Evolutionary conservation across 192 early-diverging fungal genomes (phyloP), one percentile per base, ranked within the genome.

Genomic region (Coemansia sp.): DNA sequence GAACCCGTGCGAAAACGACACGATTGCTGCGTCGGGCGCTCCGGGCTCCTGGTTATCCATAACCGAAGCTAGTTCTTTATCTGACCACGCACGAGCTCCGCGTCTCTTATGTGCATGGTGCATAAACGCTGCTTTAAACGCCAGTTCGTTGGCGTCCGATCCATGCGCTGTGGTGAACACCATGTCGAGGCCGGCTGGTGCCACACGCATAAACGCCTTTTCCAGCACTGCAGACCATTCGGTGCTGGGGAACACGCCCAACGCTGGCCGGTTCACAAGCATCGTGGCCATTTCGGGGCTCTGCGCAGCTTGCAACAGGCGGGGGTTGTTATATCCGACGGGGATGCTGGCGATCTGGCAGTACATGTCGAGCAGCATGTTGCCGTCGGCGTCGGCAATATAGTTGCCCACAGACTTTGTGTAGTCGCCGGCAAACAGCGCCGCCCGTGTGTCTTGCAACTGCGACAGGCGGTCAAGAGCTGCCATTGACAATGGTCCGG

Each of bases 121-220:
- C 81, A 90, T 87, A 56, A 90, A 86, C 19, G 89, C 89, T 5
- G 88, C 85, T 73, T 90, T 90, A 77, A 83, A 90, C 1, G 89
- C 89, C 39, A 86, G 81, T 65, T 90, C 89, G 57, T 90, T 90
- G 54, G 87, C 86, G 65, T 87, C 87, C n/a, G 88, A 87, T 3
- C 89, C 89, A 59, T 87, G 86, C 81, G 87, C 86, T 3, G 85
- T 81, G 1, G 89, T 90, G 45, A 90, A 90, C 23, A 90, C 84
- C 65, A 89, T 85, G 61, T 75, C 81, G 72, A 90, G 62, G 3
- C 89, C 89, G 45, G 76, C 71, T 11, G 89, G 89, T 5, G 83
- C 78, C 16, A 90, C 89, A 4, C 71, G 67, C 86, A 90, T 86
- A 59, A 89, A 87, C 24, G 89, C 65, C 1, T 86, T 74, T 45